Base-by-base conservation (phyloP, 345 rosid species). In the Noccaea caerulescens region DNA sequence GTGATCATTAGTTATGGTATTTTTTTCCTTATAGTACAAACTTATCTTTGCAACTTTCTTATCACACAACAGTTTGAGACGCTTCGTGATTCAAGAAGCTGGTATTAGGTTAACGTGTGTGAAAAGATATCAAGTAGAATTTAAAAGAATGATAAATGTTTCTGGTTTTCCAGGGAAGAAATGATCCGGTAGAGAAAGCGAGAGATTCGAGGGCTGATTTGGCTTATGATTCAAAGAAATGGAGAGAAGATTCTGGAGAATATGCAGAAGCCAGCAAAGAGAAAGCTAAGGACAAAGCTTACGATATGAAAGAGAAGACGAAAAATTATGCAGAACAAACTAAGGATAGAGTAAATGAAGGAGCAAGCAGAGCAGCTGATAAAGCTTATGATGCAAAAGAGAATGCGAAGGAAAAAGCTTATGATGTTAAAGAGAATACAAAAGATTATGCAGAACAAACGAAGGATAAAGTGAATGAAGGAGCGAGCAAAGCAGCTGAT, bases 141-240 rank as follows among this genome's bases (percentile, higher is more conserved):
- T 39, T 33, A 9, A 27, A 3, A 12, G 47, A 37, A 7, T 56
- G 25, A 30, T 56, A 11, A 65, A 5, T 65, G 58, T 14, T 38
- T 65, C 6, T 56, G 4, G 16, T 7, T 34, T 33, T 41, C 1
- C 49, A 76, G 79, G 79, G 75, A 8, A 76, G 27, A 63, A 25
- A 75, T 53, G 79, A 76, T 49, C 56, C 75, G 1, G 71, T 76
- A 11, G 79, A 76, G 66, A 69, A 49, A 11, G 42, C 79, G 0
- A 63, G 79, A 69, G 79, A 76, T 51, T 76, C 79, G 1, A 69
- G 79, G 16, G 79, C 79, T 0, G 79, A 76, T 23, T 69, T 63
- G 44, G 79, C 75, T 10, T 76, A 76, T 56, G 79, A 76, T 5
- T 69, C 75, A 2, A 77, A 77, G 72, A 77, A 64, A 59, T 77